Evolutionary conservation across 148 eudicot genomes (phyloP), one percentile per base, ranked within the genome.

Genomic region (Fallopia convolvulus): DNA sequence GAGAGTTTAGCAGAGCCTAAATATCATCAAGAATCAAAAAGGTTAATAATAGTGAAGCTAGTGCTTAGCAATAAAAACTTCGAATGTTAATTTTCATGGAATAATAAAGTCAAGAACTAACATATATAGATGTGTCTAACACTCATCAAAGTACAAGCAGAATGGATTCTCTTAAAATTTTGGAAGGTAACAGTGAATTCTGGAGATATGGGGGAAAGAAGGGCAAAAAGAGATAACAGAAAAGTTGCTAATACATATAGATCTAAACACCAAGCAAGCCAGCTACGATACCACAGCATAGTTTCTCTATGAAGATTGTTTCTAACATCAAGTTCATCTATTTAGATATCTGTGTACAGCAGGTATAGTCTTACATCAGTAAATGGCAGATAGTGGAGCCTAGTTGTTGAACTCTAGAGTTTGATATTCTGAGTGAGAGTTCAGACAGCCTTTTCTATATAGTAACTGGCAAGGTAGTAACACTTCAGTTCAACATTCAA

Each of bases 1-100:
- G 86, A 70, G 89, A 89, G 75, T 79, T 84, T 80, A 89, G 89
- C 81, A 85, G 75, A 77, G 82, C 90, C 92, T 92, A 39, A 68
- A 36, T 6, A 68, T 68, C 7, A 17, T 36, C 17, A 33, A 39
- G n/a, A 39, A 39, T 39, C 11, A 68, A 68, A 36, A 36, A 1
- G 39, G 39, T 36, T 36, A 36, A 36, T 2, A 4, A 36, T 1
- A 36, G 39, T 36, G 39, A 3, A 36, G 39, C 39, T 2, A 36
- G 4, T 36, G 39, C 39, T 36, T 36, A 36, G 39, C 39, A 36
- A 36, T 36, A 36, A 36, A 36, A 36, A 36, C 39, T 36, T 36
- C 3, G 3, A 4, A 2, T 33, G 39, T 36, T 36, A 55, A 5
- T 33, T 15, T 33, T 13, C 72, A 30, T 33, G 42, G 72, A 66